Evolutionary conservation across 73 alveolate genomes (phyloP).

Genomic region (Stentor coeruleus): DNA sequence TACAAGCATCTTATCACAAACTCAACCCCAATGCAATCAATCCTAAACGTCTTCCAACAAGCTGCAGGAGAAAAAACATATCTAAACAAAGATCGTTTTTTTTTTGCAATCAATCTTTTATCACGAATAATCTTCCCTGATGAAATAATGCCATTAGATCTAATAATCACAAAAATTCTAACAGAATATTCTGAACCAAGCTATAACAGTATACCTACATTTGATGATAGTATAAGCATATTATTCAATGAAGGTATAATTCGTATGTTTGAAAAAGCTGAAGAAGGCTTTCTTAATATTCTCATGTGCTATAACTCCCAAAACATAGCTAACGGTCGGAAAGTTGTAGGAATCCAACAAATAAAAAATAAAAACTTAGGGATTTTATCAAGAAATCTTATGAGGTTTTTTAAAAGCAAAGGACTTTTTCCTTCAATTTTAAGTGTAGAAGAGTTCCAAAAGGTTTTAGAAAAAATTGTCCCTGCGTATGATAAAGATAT

Average conservation of each 20-base stretch:
- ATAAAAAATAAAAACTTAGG: conserved; percentile 49
- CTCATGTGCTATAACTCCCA: conserved; percentile 38
- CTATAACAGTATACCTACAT: conserved; percentile 53
- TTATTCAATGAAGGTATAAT: conserved; percentile 53
- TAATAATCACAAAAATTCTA: conserved; percentile 58
- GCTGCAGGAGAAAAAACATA: conserved; percentile 14
- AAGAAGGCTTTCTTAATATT: conserved; percentile 47
- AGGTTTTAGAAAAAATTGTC: conserved; percentile 38
- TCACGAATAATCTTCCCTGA: conserved; percentile 44
- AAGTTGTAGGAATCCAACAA: conserved; percentile 44
- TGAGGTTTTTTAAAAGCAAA: conserved; percentile 36
- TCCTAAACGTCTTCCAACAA: conserved; percentile 49
- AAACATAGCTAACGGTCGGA: conserved; percentile 39
- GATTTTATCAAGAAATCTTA: conserved; percentile 46
- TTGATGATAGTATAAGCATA: conserved; percentile 45
- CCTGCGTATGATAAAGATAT: conserved; percentile 57
- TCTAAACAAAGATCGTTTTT: conserved; percentile 50
- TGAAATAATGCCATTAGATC: conserved; percentile 58
- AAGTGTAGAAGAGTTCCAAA: conserved; percentile 58
- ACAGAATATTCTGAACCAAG: conserved; percentile 41
- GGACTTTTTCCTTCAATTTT: conserved; percentile 53
- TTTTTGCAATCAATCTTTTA: conserved; percentile 51
- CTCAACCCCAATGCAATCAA: conserved; percentile 47
- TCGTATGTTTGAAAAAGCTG: conserved; percentile 37
- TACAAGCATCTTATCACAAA: conserved; percentile 53